These are phyloP conservation scores for Populus deltoides DNA, from an alignment of 345 rosid genomes.

Conservation along the genomic window DNA sequence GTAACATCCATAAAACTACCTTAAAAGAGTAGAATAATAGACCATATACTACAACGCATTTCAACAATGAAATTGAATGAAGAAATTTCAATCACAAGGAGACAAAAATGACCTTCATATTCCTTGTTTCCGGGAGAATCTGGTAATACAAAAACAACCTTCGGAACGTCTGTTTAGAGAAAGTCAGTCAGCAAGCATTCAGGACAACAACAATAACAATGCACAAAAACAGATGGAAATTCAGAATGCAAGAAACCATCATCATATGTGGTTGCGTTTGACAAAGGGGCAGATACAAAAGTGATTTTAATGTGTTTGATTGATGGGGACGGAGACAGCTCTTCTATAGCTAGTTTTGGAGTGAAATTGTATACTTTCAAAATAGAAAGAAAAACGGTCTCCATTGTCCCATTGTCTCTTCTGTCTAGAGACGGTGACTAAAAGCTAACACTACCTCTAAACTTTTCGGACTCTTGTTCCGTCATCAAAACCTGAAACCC, in stretches of 20 bases:
- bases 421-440: no score
- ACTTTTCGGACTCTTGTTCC: constrained; percentile 77
- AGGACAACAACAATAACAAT: not conserved
- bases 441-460: constrained; percentile 33
- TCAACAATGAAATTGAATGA: not conserved
- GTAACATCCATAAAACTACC: not conserved
- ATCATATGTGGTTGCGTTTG: no score
- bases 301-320: no score
- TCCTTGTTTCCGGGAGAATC: constrained; percentile 89
- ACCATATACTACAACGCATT: not conserved
- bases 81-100: not conserved
- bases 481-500: constrained; percentile 97
- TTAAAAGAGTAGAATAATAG: not conserved
- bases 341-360: no score
- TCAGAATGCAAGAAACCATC: not conserved
- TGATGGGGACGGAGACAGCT: not conserved
- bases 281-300: not conserved
- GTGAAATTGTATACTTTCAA: no score
- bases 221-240: not conserved
- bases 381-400: not conserved
- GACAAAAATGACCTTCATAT: constrained; percentile 67
- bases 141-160: constrained; percentile 83
- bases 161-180: constrained; percentile 55
- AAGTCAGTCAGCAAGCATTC: constrained; percentile 5
- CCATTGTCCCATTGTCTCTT: no score